Conservation (phyloP, 192 early-diverging fungal species). For the Geranomyces variabilis region DNA sequence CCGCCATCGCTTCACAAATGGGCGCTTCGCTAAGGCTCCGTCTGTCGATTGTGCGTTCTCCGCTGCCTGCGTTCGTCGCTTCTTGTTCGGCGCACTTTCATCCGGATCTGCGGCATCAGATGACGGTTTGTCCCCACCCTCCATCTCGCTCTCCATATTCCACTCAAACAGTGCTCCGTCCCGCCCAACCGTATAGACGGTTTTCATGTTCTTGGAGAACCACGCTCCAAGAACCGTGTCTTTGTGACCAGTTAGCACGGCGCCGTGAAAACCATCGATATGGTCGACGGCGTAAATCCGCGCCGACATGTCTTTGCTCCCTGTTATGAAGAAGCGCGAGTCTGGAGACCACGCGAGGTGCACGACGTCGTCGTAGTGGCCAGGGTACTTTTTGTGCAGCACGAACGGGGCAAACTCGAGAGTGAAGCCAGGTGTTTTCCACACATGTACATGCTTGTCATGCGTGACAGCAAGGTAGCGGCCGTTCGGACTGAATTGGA, state of each 20-base stretch:
- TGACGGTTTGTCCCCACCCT: background rate
- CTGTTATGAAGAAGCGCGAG: slow-evolving; percentile 69
- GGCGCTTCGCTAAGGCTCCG: background rate
- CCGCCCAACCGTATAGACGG: slow-evolving; percentile 82
- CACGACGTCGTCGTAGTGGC: slow-evolving; percentile 84
- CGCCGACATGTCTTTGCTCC: slow-evolving; percentile 83
- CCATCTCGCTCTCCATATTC: slow-evolving; percentile 39
- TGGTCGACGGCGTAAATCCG: slow-evolving; percentile 74
- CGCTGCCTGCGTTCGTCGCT: slow-evolving; percentile 11
- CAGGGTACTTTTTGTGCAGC: slow-evolving; percentile 76
- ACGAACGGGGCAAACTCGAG: slow-evolving; percentile 93
- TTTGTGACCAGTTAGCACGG: slow-evolving; percentile 82
- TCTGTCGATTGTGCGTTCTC: too few relatives aligned
- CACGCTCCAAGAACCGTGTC: slow-evolving; percentile 83
- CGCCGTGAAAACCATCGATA: slow-evolving; percentile 71
- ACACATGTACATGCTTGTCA: slow-evolving; percentile 84
- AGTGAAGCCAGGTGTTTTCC: slow-evolving; percentile 89
- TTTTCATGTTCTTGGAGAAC: slow-evolving; percentile 70
- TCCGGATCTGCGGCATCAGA: slow-evolving; percentile 56
- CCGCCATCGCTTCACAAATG: slow-evolving; percentile 24
- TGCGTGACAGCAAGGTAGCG: slow-evolving; percentile 83
- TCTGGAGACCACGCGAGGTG: slow-evolving; percentile 85
- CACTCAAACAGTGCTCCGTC: slow-evolving; percentile 92
- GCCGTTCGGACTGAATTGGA: slow-evolving; percentile 93
- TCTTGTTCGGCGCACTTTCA: slow-evolving; percentile 11